These are phyloP conservation scores for Vigna trinervia DNA, from an alignment of 306 rosid genomes.

Conservation along the genomic window DNA sequence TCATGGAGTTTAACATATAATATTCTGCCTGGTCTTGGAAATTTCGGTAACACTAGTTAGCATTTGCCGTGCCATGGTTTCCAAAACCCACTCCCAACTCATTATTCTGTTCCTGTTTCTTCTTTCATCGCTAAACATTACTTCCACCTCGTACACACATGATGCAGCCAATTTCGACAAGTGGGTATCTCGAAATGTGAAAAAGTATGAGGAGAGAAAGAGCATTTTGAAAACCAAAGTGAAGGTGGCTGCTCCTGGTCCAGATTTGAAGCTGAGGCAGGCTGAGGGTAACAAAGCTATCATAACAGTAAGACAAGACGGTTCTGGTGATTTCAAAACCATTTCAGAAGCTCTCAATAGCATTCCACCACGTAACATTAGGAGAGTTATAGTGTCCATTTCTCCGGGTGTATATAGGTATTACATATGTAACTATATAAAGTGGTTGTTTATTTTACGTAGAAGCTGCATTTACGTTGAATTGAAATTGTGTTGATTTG, in stretches of 20 bases:
- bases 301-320: slow-evolving; percentile 58
- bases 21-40: neutral
- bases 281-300: slow-evolving; percentile 64
- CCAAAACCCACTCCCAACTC: slow-evolving; percentile 33
- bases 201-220: slow-evolving; percentile 41
- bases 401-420: slow-evolving; percentile 73
- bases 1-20: neutral
- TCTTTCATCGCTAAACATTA: slow-evolving; percentile 30
- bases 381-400: slow-evolving; percentile 58
- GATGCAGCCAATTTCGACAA: slow-evolving; percentile 43
- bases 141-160: neutral
- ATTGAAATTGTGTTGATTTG: slow-evolving; percentile 23
- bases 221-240: slow-evolving; percentile 23
- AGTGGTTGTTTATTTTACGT: neutral
- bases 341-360: slow-evolving; percentile 62
- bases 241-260: neutral
- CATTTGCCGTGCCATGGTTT: slow-evolving; percentile 48
- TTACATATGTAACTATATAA: neutral
- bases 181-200: slow-evolving; percentile 67
- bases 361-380: slow-evolving; percentile 57
- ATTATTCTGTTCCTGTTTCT: slow-evolving; percentile 32
- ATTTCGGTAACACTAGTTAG: neutral
- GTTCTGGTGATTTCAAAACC: slow-evolving; percentile 58
- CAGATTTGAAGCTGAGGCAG: slow-evolving; percentile 49
- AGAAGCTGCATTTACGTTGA: neutral